Percentiles rank a stretch among this genome's conserved stretches.
These are phyloP conservation scores for Lojkania enalia DNA, from an alignment of 2,329 filamentous ascomycete genomes.

Conservation along the genomic window DNA sequence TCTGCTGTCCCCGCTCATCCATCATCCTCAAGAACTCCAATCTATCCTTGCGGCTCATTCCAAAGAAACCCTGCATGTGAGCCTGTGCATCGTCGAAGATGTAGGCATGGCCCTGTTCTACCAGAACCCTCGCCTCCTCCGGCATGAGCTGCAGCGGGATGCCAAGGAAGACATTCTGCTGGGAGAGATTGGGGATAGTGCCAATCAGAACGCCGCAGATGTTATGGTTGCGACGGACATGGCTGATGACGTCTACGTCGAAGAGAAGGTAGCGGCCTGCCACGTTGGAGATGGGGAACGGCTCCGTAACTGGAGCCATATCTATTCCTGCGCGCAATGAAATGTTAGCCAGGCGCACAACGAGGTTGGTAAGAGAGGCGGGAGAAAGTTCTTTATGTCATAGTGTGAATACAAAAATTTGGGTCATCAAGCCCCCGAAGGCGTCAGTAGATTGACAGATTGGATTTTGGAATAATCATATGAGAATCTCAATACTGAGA, in stretches of 20 bases:
- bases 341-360: conserved; percentile 9
- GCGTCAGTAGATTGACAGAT: conserved; percentile 86
- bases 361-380: conserved; percentile 10
- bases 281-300: conserved; percentile 79
- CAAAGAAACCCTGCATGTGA: conserved; percentile 65
- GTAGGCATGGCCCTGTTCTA: conserved; percentile 75
- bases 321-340: conserved; percentile 22
- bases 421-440: conserved; percentile 57
- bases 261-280: conserved; percentile 86
- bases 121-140: conserved; percentile 82
- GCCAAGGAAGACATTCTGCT: conserved; percentile 92
- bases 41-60: conserved; percentile 60
- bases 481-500: conserved; percentile 7
- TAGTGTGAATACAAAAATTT: conserved; percentile 47
- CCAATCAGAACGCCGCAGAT: conserved; percentile 87
- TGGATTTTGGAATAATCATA: conserved; percentile 68
- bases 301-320: conserved; percentile 51
- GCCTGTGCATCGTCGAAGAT: conserved; percentile 77
- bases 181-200: conserved; percentile 86
- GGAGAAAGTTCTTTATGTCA: conserved; percentile 27
- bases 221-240: conserved; percentile 76
- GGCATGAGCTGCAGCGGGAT: conserved; percentile 87
- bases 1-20: conserved; percentile 58
- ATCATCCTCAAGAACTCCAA: conserved; percentile 63
- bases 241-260: conserved; percentile 77